These are phyloP conservation scores for Antrodiella citrinella DNA, from an alignment of 768 basidiomycete species.

Conservation along the genomic window DNA sequence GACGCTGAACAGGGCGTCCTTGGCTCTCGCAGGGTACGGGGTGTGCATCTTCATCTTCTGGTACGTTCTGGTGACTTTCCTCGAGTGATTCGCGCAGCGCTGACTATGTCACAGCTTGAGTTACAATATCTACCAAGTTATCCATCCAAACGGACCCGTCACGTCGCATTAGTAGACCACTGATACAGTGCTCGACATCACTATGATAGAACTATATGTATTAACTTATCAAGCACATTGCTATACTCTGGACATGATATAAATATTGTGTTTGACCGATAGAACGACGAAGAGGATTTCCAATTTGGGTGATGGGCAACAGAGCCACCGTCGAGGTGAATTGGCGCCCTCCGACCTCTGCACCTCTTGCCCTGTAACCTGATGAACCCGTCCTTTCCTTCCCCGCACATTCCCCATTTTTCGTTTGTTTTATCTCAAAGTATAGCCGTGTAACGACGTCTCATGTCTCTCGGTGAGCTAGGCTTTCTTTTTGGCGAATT, in stretches of 20 bases:
- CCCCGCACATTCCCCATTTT: conserved; percentile 10
- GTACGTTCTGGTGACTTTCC: conserved; percentile 35
- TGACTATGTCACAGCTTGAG: conserved; percentile 44
- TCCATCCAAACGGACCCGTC: conserved; percentile 23
- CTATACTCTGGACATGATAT: neutral
- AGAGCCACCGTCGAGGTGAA: conserved; percentile 1
- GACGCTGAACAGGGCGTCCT: conserved; percentile 48
- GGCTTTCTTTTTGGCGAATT: neutral
- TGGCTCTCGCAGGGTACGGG: conserved; percentile 72
- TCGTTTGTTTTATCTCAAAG: conserved; percentile 3
- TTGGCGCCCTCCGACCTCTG: conserved; percentile 6
- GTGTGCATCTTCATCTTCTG: conserved; percentile 78
- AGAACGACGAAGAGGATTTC: neutral
- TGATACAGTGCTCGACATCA: neutral
- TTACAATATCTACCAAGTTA: conserved; percentile 69
- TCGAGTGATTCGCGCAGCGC: neutral
- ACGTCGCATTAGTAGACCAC: neutral
- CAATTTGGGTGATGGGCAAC: neutral
- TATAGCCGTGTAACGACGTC: conserved; percentile 5
- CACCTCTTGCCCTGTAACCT: conserved; percentile 24
- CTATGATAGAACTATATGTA: too few species aligned
- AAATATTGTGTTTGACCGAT: neutral
- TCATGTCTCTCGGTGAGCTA: conserved; percentile 19
- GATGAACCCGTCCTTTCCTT: conserved; percentile 19
- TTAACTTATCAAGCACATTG: too few species aligned